Conservation (phyloP, 2,329 filamentous ascomycete species). For the Neophaeococcomyces mojaviensis region DNA sequence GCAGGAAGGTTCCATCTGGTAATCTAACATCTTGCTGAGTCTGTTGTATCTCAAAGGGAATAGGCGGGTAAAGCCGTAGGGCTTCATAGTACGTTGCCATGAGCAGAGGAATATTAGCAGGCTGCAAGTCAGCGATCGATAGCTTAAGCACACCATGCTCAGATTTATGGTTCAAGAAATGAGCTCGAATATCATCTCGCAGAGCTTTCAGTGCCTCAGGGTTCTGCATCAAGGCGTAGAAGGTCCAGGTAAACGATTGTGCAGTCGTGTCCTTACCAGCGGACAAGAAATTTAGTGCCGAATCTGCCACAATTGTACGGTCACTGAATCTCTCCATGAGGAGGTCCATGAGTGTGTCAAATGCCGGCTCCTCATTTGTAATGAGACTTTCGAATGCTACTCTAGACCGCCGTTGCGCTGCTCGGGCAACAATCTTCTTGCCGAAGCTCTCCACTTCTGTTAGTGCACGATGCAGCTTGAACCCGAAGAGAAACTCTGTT, state of each 20-base stretch:
- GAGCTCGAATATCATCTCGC: slow-evolving; percentile 17
- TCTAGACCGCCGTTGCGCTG: slow-evolving; percentile 33
- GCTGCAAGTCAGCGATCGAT: slow-evolving; percentile 31
- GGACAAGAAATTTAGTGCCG: slow-evolving; percentile 59
- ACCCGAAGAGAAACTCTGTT: slow-evolving; percentile 49
- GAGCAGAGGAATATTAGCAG: slow-evolving; percentile 46
- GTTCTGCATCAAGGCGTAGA: slow-evolving; percentile 53
- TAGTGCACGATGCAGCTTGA: slow-evolving; percentile 44
- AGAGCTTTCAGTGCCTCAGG: slow-evolving; percentile 25
- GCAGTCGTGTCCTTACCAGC: slow-evolving; percentile 59
- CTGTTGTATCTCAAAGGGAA: slow-evolving; percentile 61
- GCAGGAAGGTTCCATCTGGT: slow-evolving; percentile 38
- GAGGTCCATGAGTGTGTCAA: slow-evolving; percentile 54
- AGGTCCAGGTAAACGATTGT: slow-evolving; percentile 57
- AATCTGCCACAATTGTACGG: slow-evolving; percentile 52
- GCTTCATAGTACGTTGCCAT: slow-evolving; percentile 55
- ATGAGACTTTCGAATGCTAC: slow-evolving; percentile 14
- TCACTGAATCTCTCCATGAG: slow-evolving; percentile 50
- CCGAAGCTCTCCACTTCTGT: slow-evolving; percentile 49
- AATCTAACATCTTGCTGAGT: slow-evolving; percentile 45
- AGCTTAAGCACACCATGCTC: neutral
- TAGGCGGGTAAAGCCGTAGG: slow-evolving; percentile 55
- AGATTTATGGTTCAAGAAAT: slow-evolving; percentile 5
- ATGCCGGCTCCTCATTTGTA: slow-evolving; percentile 22
- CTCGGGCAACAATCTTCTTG: slow-evolving; percentile 49